These are phyloP conservation scores for Quercus lobata DNA, from an alignment of 331 rosid species.

Conservation along the genomic window DNA sequence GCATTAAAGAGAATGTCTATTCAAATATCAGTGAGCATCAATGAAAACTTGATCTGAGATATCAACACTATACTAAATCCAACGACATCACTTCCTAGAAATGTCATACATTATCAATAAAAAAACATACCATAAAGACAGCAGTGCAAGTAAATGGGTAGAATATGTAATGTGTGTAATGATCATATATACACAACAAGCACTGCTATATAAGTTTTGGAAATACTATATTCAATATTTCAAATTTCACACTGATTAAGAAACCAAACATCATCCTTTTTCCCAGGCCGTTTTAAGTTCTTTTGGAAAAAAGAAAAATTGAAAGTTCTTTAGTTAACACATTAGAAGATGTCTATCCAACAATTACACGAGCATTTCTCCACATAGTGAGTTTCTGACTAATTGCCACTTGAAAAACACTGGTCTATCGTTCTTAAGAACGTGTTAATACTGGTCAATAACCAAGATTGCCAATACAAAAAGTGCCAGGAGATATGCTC, in stretches of 20 bases:
- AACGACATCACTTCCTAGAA: neutral
- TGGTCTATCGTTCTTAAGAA: neutral
- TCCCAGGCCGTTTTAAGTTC: no score
- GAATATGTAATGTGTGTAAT: neutral
- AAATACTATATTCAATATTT: no score
- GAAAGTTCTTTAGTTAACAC: no score
- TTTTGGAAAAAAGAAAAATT: no score
- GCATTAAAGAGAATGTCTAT: neutral
- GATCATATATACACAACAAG: neutral
- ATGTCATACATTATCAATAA: no score
- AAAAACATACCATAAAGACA: neutral
- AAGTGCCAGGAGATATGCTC: no score
- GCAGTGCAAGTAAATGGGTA: neutral
- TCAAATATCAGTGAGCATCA: neutral
- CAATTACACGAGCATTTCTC: neutral
- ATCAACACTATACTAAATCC: neutral
- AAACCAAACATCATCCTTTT: no score
- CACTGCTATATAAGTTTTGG: no score
- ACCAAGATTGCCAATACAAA: neutral
- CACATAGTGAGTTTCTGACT: neutral
- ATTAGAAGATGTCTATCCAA: no score
- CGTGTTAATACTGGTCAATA: neutral
- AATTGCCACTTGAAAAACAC: neutral
- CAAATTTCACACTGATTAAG: no score
- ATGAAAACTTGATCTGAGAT: neutral